These are phyloP conservation scores for Aspergillus wentii DNA, from an alignment of 495 filamentous ascomycete genomes.

Conservation along the genomic window DNA sequence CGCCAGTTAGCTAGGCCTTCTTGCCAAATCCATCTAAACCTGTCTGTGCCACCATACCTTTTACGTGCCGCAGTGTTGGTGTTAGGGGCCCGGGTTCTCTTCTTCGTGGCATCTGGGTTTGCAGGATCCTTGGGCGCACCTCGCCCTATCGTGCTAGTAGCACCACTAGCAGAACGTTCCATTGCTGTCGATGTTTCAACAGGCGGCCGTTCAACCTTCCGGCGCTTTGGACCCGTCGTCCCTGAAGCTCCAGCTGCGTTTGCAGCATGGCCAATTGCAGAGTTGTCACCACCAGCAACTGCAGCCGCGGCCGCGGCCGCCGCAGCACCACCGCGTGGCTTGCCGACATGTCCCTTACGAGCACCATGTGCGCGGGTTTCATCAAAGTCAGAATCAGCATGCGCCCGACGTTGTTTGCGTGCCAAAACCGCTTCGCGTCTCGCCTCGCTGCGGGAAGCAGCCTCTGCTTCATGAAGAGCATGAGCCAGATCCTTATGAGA, in stretches of 20 bases:
- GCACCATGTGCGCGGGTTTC: constrained; percentile 49
- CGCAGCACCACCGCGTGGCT: constrained; percentile 55
- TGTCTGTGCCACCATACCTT: constrained; percentile 46
- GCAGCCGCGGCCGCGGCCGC: constrained; percentile 39
- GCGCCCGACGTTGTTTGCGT: constrained; percentile 62
- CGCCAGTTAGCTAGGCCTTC: constrained; percentile 5
- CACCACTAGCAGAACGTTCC: constrained; percentile 68
- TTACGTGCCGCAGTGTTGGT: constrained; percentile 59
- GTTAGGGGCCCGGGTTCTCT: constrained; percentile 61
- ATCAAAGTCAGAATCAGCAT: constrained; percentile 73
- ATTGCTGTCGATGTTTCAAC: constrained; percentile 50
- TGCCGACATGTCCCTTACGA: constrained; percentile 55
- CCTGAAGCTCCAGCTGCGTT: too few relatives aligned
- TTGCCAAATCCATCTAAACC: not conserved
- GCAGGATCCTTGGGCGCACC: constrained; percentile 51
- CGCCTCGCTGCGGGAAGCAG: constrained; percentile 70
- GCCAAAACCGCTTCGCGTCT: constrained; percentile 74
- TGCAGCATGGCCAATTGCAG: constrained; percentile 18
- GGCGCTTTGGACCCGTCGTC: constrained; percentile 55
- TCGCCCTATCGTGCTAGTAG: constrained; percentile 36
- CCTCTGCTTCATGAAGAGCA: constrained; percentile 71
- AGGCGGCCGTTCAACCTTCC: constrained; percentile 67
- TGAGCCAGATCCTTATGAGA: constrained; percentile 51
- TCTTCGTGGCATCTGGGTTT: constrained; percentile 63
- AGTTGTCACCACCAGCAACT: constrained; percentile 26